Evolutionary conservation across 2,329 filamentous ascomycete genomes (phyloP).

Genomic region (Juglanconis juglandina): DNA sequence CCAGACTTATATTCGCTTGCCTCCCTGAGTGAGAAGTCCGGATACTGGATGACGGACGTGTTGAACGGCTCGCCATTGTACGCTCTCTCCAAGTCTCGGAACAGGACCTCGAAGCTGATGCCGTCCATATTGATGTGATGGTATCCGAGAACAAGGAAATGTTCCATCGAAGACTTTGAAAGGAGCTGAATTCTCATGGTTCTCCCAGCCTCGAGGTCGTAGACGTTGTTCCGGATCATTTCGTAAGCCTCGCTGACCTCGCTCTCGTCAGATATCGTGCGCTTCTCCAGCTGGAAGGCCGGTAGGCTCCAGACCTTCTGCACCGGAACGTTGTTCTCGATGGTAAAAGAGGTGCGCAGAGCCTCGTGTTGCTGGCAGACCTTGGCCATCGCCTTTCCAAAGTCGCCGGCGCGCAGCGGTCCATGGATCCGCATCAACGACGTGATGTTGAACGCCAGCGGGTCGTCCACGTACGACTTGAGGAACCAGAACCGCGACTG

Average conservation of each 20-base stretch:
- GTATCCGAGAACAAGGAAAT: conserved; percentile 37
- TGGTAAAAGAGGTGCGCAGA: conserved; percentile 31
- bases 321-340: background rate
- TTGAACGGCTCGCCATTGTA: conserved; percentile 31
- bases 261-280: conserved; percentile 20
- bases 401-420: conserved; percentile 24
- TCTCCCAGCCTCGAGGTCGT: conserved; percentile 35
- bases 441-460: conserved; percentile 38
- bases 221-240: conserved; percentile 24
- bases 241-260: conserved; percentile 25
- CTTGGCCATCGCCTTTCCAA: conserved; percentile 31
- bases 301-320: too few species aligned
- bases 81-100: conserved; percentile 36
- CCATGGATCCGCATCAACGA: conserved; percentile 29
- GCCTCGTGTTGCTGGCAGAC: conserved; percentile 31
- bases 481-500: conserved; percentile 41
- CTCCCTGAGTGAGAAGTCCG: conserved; percentile 32
- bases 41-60: conserved; percentile 28
- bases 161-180: conserved; percentile 25
- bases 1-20: conserved; percentile 26
- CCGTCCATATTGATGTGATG: conserved; percentile 13
- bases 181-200: conserved; percentile 33
- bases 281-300: conserved; percentile 6
- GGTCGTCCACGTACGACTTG: conserved; percentile 30
- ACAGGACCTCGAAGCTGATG: background rate